Base-by-base conservation (phyloP, 768 basidiomycete genomes). In the Hygrophoropsis aurantiaca region DNA sequence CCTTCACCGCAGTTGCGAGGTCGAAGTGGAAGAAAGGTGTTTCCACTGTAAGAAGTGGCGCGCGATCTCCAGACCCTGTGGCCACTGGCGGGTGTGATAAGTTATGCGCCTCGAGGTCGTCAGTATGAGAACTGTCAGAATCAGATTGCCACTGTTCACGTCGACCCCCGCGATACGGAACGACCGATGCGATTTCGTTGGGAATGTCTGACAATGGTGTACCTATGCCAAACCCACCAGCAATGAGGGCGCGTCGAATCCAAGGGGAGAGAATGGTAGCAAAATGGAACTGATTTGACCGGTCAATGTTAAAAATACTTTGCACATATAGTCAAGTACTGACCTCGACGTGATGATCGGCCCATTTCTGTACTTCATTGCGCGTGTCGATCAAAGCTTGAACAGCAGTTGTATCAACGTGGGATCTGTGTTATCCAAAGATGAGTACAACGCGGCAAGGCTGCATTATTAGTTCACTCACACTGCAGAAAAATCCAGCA, bases 1-100 rank as follows among this genome's bases (percentile, higher is more conserved):
- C 83, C 7, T 67, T 73, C 33, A 92, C 82, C 32, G 91, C 91
- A 2, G 76, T 73, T 25, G 74, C 66, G 30, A 97, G 69, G 64
- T 95, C 94, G 54, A 97, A 73, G 71, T 97, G 95, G 85, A 97
- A 95, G 76, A 84, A 90, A 8, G 89, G 89, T 6, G 87, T 91
- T 32, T 78, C 75, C 8, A 71, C 53, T 1, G 74, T 63, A 24
- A 83, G 61, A 33, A 86, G 57, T 13, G 77, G 67, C 15, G 27
- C 57, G 19, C 9, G 39, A 24, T 52, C 50, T 8, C 33, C 49
- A 11, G 21, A 13, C 27, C 13, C 49, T 13, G 10, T 42, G 21
- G 27, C 2, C 34, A 46, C 49, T 38, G 34, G 30, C 42, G 42
- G 46, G 38, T 49, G 51, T 40, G 49, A 54, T 11, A 45, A 50